Evolutionary conservation across 2,329 filamentous ascomycete genomes (phyloP).

Genomic region (Botrytis hyacinthi): DNA sequence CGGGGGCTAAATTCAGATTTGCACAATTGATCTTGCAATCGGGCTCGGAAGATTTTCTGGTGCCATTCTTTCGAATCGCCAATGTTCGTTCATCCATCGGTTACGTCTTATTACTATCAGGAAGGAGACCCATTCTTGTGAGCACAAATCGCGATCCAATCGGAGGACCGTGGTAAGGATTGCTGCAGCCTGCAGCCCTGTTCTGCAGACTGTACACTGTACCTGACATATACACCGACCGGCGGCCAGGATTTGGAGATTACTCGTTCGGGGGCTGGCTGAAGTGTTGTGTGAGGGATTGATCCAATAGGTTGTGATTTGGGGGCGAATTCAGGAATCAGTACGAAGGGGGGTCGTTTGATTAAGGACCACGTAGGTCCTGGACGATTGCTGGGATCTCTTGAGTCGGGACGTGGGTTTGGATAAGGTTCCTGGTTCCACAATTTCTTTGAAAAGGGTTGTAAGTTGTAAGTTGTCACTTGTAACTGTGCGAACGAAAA

Average conservation of each 20-base stretch:
- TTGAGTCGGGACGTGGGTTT: not conserved
- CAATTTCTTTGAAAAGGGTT: not conserved
- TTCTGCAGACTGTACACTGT: not conserved
- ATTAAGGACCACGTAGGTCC: conserved; percentile 10
- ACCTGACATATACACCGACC: not conserved
- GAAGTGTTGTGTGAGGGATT: not conserved
- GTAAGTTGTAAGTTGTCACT: too few species aligned
- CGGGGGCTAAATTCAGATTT: not conserved
- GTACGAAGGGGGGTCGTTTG: not conserved
- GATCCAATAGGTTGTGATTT: not conserved
- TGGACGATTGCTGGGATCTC: not conserved
- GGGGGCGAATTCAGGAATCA: not conserved
- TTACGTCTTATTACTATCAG: not conserved
- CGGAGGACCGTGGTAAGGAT: not conserved
- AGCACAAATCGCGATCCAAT: not conserved
- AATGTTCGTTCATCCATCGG: not conserved
- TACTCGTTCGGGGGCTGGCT: not conserved
- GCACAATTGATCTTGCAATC: not conserved
- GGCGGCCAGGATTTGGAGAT: not conserved
- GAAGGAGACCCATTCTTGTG: not conserved
- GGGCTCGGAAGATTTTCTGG: not conserved
- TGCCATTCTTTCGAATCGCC: not conserved
- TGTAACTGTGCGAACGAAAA: not conserved
- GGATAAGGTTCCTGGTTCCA: not conserved
- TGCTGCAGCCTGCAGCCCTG: conserved; percentile 8